Evolutionary conservation across 179 eudicot species (phyloP), one percentile per base, ranked within the genome.

Genomic region (Beta macrorhiza): DNA sequence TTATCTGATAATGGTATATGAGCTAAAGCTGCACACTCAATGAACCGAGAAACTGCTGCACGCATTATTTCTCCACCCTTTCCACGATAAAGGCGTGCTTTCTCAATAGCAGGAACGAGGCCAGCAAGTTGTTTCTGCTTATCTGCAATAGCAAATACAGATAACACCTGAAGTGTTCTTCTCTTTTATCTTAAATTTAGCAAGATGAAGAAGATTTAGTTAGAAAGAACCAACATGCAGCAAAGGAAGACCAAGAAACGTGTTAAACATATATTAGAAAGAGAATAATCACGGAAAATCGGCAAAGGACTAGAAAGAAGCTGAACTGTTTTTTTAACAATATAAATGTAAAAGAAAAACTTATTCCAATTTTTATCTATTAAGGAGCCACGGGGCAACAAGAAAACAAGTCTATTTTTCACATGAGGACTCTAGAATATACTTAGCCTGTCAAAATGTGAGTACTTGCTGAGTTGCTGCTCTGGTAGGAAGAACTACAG

Each of bases 21-120:
- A 78, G 93, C 91, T 68, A 80, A 44, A 74, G 99, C 90, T 82
- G 90, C 89, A 83, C 97, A 90, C 80, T 94, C 91, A 83, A 92
- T 90, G 76, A 92, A 91, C 79, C 97, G 93, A 78, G 97, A 96
- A 82, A 96, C 99, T 78, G 98, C 94, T 85, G 93, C 86, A 82
- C 98, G 98, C 99, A 96, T 96, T 65, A 96, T 91, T 86, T 96
- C 99, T 88, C 99, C 98, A 77, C 99, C 99, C 87, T 96, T 96
- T 63, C 99, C 99, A 79, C 99, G 94, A 85, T 96, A 96, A 52
- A 96, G 90, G 44, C 99, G 91, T 85, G 99, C 98, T 86, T 94
- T 96, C 86, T 96, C 99, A 82, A 94, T 92, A 78, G 97, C 97
- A 84, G 96, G 97, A 81, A 96, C 97, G 79, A 96, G 68, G 80